Evolutionary conservation across 441 rosid genomes (phyloP).

Genomic region (Adansonia rubrostipa): DNA sequence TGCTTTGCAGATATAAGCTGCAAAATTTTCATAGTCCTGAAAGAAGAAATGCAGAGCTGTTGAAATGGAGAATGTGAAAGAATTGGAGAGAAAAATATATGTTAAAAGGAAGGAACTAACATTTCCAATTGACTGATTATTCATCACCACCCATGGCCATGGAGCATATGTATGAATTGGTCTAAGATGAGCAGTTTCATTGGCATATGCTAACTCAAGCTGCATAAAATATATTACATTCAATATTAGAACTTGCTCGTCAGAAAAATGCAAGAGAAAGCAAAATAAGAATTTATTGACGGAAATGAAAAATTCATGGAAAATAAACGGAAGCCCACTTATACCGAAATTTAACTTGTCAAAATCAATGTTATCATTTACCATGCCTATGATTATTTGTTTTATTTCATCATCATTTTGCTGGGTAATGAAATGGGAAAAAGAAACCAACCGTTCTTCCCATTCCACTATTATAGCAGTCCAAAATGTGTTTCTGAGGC

Average conservation of each 20-base stretch:
- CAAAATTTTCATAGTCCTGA: conserved; percentile 60
- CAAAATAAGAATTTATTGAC: not conserved
- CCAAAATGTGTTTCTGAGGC: conserved; percentile 34
- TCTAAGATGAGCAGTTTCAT: conserved; percentile 59
- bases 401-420: not conserved
- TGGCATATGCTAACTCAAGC: conserved; percentile 49
- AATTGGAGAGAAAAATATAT: not conserved
- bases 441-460: conserved; percentile 45
- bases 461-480: conserved; percentile 41
- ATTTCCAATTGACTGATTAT: conserved; percentile 52
- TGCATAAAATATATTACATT: conserved; percentile 33
- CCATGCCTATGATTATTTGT: not conserved
- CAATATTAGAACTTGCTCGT: not conserved
- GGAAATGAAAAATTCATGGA: not conserved
- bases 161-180: conserved; percentile 60
- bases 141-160: conserved; percentile 59
- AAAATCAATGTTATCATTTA: not conserved
- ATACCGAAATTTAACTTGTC: not conserved
- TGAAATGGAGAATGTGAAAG: not conserved
- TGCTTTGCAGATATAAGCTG: conserved; percentile 55
- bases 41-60: conserved; percentile 8
- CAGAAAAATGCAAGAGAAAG: not conserved
- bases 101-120: conserved; percentile 36
- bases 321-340: not conserved
- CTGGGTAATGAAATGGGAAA: not conserved